Evolutionary conservation across 805 yeast genomes (phyloP).

Genomic region (Cyberlindnera maritima): DNA sequence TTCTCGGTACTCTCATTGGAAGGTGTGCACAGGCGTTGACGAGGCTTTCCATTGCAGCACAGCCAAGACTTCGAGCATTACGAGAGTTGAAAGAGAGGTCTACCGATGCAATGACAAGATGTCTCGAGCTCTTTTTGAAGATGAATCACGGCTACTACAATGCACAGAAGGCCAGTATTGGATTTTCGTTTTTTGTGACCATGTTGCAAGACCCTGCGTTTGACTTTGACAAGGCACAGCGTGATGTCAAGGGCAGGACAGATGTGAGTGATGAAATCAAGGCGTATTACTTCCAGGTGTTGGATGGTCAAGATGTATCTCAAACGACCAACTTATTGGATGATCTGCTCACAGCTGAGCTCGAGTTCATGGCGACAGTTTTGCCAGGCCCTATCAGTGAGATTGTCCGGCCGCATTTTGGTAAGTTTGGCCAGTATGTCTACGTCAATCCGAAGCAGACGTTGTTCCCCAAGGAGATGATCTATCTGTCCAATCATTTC

Average conservation of each 20-base stretch:
- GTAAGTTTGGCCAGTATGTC: neutral
- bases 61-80: neutral
- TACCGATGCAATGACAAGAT: neutral
- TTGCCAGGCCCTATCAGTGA: slow-evolving; percentile 10
- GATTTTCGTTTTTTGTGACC: slow-evolving; percentile 11
- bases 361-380: slow-evolving; percentile 3
- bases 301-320: slow-evolving; percentile 14
- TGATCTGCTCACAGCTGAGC: slow-evolving; percentile 13
- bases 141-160: slow-evolving; percentile 15
- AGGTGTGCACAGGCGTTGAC: neutral
- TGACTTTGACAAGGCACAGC: slow-evolving; percentile 17
- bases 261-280: neutral
- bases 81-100: neutral
- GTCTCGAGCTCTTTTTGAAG: neutral
- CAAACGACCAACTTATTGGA: slow-evolving; percentile 9
- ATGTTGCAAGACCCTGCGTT: slow-evolving; percentile 19
- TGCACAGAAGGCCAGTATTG: slow-evolving; percentile 19
- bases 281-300: neutral
- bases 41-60: neutral
- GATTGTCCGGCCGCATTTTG: slow-evolving; percentile 15
- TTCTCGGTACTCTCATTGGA: neutral
- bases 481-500: neutral
- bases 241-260: neutral
- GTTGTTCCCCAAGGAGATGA: neutral
- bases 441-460: neutral